phyloP scores from a whole-genome alignment of 2,329 filamentous ascomycete species.

The Aspergillus awamori region DNA sequence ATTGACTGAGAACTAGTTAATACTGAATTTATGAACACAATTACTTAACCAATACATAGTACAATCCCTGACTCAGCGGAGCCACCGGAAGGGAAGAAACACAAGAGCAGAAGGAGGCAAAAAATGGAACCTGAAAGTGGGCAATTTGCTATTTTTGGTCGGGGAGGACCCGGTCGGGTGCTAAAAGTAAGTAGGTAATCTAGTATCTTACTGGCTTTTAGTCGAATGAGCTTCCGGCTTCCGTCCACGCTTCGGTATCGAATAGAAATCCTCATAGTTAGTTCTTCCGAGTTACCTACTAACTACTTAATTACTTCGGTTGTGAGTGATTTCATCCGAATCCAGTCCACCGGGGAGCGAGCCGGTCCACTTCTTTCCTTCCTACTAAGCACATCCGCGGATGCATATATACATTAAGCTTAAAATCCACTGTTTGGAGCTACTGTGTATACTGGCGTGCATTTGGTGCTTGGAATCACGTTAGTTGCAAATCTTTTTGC shows the following conservation, averaged over 20 bases:
- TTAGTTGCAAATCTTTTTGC: neutral
- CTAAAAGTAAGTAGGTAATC: too few species aligned
- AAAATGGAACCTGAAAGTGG: neutral
- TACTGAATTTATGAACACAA: too few species aligned
- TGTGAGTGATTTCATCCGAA: neutral
- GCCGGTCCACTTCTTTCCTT: neutral
- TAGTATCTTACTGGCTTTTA: too few species aligned
- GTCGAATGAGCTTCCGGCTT: neutral
- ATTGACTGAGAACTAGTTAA: too few species aligned
- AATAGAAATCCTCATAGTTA: neutral
- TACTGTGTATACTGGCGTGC: neutral
- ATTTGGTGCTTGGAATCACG: neutral
- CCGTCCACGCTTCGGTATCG: neutral
- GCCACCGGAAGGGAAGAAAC: too few species aligned
- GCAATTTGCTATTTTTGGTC: constrained; percentile 1
- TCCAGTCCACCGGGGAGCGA: neutral
- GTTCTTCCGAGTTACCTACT: too few species aligned
- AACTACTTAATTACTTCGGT: neutral
- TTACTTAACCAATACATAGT: too few species aligned
- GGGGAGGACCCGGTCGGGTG: neutral
- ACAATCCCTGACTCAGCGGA: too few species aligned
- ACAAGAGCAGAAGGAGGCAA: neutral
- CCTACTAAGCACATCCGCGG: neutral
- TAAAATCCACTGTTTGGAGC: neutral
- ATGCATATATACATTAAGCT: neutral